Base-by-base conservation (phyloP, 441 rosid species). In the Rhodomyrtus psidioides region DNA sequence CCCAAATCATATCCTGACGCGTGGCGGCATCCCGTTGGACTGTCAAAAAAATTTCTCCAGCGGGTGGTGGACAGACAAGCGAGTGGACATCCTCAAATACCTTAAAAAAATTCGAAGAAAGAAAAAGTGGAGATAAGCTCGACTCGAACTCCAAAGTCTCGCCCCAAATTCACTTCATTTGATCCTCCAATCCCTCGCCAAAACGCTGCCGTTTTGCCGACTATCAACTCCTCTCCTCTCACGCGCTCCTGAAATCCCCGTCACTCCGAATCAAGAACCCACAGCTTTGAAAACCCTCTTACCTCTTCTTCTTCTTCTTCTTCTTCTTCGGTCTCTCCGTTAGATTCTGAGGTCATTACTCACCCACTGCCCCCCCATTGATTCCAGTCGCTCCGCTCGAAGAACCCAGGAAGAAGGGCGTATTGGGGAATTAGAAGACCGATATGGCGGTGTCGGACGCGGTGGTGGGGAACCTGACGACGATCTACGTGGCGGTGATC, bases 401-500 rank as follows among this genome's bases (percentile, higher is more conserved):
- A 39, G n/a, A 39, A 23, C 3, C 75, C 0, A 62, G 75, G 2
- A 17, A 15, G 21, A 4, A 39, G 76, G 14, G 9, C 24, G 74
- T 9, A 10, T 5, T 27, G 9, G 75, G 24, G 44, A 60, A 30
- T 5, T 12, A 5, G 27, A 24, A 21, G 49, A 13, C 5, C 4
- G 28, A 21, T 17, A 82, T 95, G 99, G 94, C 98, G 85, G 85
- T 94, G 81, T 97, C 96, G n/a, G 99, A 97, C 89, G 91, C 94
- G 82, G 98, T 97, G 90, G 92, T 89, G 42, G 95, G 94, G 65
- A 97, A 97, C 88, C 89, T 95, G 83, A 95, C 96, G 89, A 90
- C 95, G 93, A 93, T 97, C 93, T 95, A 95, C 92, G 92, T 97
- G 79, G 95, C 92, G 58, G 92, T 94, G 86, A 96, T 97, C 60